Evolutionary conservation across 306 rosid genomes (phyloP), one percentile per base, ranked within the genome.

Genomic region (Lathyrus sativus): DNA sequence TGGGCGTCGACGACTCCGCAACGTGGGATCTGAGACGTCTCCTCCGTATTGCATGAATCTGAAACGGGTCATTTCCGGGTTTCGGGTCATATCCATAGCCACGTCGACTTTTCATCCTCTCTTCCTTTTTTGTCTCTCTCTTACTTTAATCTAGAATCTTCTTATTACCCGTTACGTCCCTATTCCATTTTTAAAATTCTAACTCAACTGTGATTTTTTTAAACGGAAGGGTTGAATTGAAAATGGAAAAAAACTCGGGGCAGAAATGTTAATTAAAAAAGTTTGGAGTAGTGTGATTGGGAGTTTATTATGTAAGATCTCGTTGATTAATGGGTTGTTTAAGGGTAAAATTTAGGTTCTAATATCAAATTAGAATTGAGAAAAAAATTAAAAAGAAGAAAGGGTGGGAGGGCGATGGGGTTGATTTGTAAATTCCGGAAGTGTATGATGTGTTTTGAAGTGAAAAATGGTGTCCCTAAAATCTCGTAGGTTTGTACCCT

Each of bases 1-100:
- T 57, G 43, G 86, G 77, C 0, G 96, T 39, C 7, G 67, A 79
- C 10, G 90, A 90, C 79, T 86, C 86, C 9, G 99, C 99, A 2
- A 86, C 99, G 22, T 74, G 96, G 78, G 89, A 85, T 72, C 86
- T 93, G 64, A 84, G 99, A 79, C 95, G 96, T 9, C 61, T 93
- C 65, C 97, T 93, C 26, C 84, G 99, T 10, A 81, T 93, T 12
- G 97, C 80, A 44, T 85, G 61, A 69, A 1, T 11, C n/a, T 31
- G 18, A 26, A 3, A 0, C 50, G 51, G 74, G 64, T 53, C 7
- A 0, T 17, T 38, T 45, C 58, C 73, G 68, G 42, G 41, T 18
- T 18, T 59, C n/a, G 26, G 55, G 62, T 61, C 71, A 55, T 70
- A 5, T 9, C 5, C 48, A 68, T 35, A 17, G 9, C 56, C 28